Evolutionary conservation across 257 asterid genomes (phyloP).

Genomic region (Haberlea rhodopensis): DNA sequence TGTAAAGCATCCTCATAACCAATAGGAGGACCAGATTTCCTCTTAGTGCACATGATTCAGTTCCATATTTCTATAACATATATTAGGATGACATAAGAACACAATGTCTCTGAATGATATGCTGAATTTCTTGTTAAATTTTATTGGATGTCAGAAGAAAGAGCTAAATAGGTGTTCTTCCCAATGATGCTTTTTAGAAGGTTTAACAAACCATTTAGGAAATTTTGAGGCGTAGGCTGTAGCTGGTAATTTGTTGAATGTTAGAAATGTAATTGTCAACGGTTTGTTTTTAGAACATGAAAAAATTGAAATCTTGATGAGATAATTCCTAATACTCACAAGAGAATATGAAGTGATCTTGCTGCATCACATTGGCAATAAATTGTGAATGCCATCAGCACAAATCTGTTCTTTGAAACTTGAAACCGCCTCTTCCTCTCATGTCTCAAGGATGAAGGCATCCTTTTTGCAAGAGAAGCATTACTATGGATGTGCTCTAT

Average conservation of each 20-base stretch:
- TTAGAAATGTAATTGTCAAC: not conserved
- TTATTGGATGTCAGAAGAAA: not conserved
- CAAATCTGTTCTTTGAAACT: not conserved
- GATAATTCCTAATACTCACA: not conserved
- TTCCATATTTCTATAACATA: too few species aligned
- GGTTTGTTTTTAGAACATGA: not conserved
- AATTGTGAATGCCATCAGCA: not conserved
- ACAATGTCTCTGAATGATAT: not conserved
- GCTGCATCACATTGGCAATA: not conserved
- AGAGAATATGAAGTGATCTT: not conserved
- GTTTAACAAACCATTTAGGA: not conserved
- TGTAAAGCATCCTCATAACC: not conserved
- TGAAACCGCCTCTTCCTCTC: too few species aligned
- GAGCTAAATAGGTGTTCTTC: not conserved
- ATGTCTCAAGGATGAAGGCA: too few species aligned
- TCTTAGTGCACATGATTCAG: not conserved
- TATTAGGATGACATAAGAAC: not conserved
- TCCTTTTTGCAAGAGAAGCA: too few species aligned
- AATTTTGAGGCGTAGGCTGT: not conserved
- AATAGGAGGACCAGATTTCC: not conserved
- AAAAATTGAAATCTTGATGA: not conserved
- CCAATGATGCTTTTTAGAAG: conserved; percentile 2
- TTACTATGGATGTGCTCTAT: not conserved
- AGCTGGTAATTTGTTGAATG: not conserved
- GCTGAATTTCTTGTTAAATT: not conserved